Base-by-base conservation (phyloP, 2,329 filamentous ascomycete species). In the Geosmithia morbida region DNA sequence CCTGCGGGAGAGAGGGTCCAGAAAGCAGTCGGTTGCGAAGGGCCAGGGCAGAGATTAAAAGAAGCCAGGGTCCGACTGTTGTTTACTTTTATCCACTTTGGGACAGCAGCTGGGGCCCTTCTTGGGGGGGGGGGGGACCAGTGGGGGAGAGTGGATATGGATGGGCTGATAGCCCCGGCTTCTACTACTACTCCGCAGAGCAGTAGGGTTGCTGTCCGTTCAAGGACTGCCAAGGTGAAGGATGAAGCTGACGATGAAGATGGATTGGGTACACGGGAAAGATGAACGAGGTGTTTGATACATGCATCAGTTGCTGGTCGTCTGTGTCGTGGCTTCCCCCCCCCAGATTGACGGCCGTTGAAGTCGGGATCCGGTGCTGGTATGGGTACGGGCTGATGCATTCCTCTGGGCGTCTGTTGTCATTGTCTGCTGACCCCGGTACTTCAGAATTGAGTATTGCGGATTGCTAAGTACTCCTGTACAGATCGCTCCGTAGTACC, bases 41-140 rank as follows among this genome's bases (percentile, higher is more conserved):
- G n/a, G n/a, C 33, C 29, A 33, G 37, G 37, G 20, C 16, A n/a
- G 46, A 47, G 39, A 47, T 47, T 47, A 42, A 11, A 37, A 11
- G 39, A 33, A 39, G 37, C 29, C 18, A 19, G 41, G 45, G 45
- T 40, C 47, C 43, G 20, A 46, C 13, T 37, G 33, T 51, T 51
- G 45, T 51, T 52, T 52, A 51, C 51, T 44, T 48, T 46, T 48
- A 39, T 44, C 51, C 48, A 8, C 13, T 49, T 49, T 47, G 20
- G 48, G 48, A 47, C 20, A 46, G 17, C 41, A 41, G 48, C 17
- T 44, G 45, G 39, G 22, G 26, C 3, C 44, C 41, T 30, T 41
- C 22, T 41, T 19, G 40, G 14, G 3, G 33, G 33, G 33, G 30
- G 42, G 16, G n/a, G 19, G 6, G 19, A 22, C 17, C 41, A 19